phyloP scores from a whole-genome alignment of 345 rosid genomes.

The Moringa oleifera region DNA sequence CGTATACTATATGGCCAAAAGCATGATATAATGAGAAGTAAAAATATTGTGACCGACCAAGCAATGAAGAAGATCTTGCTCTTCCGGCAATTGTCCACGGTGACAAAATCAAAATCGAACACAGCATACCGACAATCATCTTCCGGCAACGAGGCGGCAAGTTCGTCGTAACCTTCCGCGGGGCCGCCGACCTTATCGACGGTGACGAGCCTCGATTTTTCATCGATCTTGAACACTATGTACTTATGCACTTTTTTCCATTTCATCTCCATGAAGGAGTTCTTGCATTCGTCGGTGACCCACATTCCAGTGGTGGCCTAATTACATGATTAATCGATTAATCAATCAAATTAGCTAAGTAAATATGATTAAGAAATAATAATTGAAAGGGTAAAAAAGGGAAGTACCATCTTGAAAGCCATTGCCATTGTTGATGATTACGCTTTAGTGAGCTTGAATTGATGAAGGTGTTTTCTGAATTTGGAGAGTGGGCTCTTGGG shows the following conservation, averaged over 20 bases:
- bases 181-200: constrained; percentile 92
- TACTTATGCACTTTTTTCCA: constrained; percentile 86
- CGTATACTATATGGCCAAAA: no score
- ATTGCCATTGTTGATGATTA: constrained; percentile 64
- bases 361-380: background rate
- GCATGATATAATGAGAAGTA: no score
- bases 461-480: constrained; percentile 1
- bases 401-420: constrained; percentile 94
- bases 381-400: background rate
- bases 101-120: constrained; percentile 89
- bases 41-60: constrained; percentile 43
- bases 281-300: constrained; percentile 85
- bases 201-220: constrained; percentile 71
- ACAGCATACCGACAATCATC: constrained; percentile 95
- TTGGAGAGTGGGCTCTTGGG: constrained; percentile 6
- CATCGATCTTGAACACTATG: constrained; percentile 94
- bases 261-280: constrained; percentile 89
- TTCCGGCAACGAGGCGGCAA: constrained; percentile 65
- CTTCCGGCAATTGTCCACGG: constrained; percentile 87
- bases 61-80: constrained; percentile 99
- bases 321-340: background rate
- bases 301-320: constrained; percentile 96
- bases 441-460: constrained; percentile 4
- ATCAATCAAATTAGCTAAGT: background rate
- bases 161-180: constrained; percentile 72